phyloP scores from a whole-genome alignment of 1,284 basidiomycete genomes.

The Fomitopsis betulina region DNA sequence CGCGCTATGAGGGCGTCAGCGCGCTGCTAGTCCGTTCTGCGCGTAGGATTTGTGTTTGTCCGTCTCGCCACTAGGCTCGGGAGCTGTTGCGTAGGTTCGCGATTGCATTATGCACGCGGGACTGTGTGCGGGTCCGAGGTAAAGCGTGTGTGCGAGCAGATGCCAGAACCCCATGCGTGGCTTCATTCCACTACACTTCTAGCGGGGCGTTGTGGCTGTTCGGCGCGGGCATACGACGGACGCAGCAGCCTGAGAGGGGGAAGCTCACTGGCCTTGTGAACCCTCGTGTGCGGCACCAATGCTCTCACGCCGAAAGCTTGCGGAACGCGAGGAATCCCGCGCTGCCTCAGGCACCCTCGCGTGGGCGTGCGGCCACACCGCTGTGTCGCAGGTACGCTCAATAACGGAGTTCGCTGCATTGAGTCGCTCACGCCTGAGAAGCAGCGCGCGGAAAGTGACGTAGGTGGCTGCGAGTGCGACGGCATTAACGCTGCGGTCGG shows the following conservation, averaged over 20 bases:
- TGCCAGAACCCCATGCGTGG: neutral
- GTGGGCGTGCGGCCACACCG: neutral
- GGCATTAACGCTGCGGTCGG: neutral
- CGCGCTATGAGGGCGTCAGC: neutral
- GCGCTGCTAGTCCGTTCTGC: neutral
- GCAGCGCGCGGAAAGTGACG: neutral
- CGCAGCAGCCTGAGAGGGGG: neutral
- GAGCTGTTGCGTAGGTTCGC: neutral
- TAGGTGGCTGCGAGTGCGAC: neutral
- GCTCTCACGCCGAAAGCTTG: neutral
- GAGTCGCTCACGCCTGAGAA: neutral
- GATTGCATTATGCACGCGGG: neutral
- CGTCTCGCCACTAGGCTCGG: neutral
- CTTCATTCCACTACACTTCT: neutral
- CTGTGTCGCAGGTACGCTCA: neutral
- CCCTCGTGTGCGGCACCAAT: neutral
- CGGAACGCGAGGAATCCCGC: conserved; percentile 1
- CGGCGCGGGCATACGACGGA: neutral
- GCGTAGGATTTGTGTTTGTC: neutral
- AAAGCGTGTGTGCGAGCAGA: neutral
- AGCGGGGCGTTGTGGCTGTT: neutral
- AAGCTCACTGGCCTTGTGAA: too few relatives aligned
- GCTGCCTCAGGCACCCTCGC: neutral
- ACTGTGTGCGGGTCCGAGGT: neutral
- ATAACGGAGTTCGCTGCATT: neutral